Percentiles rank a stretch among this genome's conserved stretches.
Conservation (phyloP, 2,329 filamentous ascomycete genomes). For the Talaromyces sp. region DNA sequence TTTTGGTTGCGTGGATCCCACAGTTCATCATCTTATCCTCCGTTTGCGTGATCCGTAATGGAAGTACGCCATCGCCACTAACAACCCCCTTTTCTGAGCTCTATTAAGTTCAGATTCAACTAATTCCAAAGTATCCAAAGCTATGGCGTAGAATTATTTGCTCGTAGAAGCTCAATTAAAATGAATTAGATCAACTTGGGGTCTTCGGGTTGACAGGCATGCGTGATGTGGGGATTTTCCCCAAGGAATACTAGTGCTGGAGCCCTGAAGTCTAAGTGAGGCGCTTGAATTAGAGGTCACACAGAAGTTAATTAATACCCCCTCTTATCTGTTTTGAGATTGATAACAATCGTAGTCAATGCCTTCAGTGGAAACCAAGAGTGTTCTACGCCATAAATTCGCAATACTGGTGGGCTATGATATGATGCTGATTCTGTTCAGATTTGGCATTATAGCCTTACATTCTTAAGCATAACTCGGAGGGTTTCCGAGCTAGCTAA, state of each 20-base stretch:
- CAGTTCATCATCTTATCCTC: slow-evolving; percentile 24
- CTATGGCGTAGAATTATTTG: too few species aligned
- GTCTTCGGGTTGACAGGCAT: too few species aligned
- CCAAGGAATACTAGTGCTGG: not conserved
- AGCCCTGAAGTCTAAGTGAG: not conserved
- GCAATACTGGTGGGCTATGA: slow-evolving; percentile 14
- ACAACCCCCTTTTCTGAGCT: not conserved
- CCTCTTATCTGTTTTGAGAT: not conserved
- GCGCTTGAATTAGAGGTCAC: too few species aligned
- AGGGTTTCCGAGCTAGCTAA: not conserved
- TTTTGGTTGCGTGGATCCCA: not conserved
- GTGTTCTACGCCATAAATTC: slow-evolving; percentile 1
- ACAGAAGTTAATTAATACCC: too few species aligned
- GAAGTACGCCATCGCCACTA: not conserved
- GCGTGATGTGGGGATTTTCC: not conserved
- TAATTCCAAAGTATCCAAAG: too few species aligned
- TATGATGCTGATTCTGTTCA: not conserved
- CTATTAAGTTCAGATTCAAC: too few species aligned
- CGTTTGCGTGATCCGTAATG: slow-evolving; percentile 21
- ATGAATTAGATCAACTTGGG: too few species aligned
- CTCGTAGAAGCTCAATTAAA: too few species aligned
- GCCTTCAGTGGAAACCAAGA: not conserved
- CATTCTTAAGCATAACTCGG: not conserved
- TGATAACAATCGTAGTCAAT: not conserved
- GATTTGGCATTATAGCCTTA: not conserved